Conservation (phyloP, 345 rosid genomes). For the Lagerstroemia speciosa region DNA sequence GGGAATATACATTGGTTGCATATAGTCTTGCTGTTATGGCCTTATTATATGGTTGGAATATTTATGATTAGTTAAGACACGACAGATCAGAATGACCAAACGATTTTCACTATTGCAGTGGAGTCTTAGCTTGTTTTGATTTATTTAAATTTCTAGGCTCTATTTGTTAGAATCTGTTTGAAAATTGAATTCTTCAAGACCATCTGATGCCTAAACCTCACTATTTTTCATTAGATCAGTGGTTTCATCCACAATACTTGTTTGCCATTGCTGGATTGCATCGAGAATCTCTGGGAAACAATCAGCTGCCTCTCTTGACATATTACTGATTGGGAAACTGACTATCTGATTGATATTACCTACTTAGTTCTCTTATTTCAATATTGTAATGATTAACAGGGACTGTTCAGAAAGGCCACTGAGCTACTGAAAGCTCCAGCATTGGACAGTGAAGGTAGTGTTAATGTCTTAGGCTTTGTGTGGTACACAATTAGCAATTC, state of each 20-base stretch:
- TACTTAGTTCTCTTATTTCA: neutral
- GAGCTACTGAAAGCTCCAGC: constrained; percentile 77
- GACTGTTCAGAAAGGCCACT: constrained; percentile 67
- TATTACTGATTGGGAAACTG: neutral
- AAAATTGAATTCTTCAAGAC: neutral
- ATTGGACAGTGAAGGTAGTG: constrained; percentile 47
- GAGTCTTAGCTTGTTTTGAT: neutral
- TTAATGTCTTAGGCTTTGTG: neutral
- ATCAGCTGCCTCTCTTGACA: neutral
- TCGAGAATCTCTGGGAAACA: neutral
- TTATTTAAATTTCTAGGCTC: neutral
- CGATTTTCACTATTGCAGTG: neutral
- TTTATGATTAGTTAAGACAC: neutral
- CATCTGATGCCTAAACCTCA: neutral
- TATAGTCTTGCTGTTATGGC: neutral
- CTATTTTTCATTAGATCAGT: neutral
- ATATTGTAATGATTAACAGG: constrained; percentile 26
- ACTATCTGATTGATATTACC: neutral
- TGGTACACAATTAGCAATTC: neutral
- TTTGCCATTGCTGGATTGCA: neutral
- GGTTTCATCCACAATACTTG: neutral
- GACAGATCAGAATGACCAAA: neutral
- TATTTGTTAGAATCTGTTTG: neutral
- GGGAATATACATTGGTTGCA: neutral
- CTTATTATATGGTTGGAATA: neutral